Evolutionary conservation across 495 filamentous ascomycete species (phyloP).

Genomic region (Cercophora samala): DNA sequence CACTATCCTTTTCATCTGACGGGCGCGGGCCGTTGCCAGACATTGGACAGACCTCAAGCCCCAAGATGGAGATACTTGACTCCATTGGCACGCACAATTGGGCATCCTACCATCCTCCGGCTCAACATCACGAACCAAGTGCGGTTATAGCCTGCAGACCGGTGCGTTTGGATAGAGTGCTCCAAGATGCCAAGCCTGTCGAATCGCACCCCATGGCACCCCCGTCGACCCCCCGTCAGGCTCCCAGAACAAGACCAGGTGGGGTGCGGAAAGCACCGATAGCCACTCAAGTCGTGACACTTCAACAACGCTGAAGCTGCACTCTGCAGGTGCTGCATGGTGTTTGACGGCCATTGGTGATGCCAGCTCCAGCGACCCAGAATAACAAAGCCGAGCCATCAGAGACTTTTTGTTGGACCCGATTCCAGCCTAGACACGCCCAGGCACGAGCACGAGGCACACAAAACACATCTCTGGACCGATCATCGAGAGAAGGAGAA

Average conservation of each 20-base stretch:
- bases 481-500: too few relatives aligned
- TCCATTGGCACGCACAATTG: background rate
- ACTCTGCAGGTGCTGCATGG: constrained; percentile 31
- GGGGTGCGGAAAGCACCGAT: constrained; percentile 24
- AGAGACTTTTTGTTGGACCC: background rate
- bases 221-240: constrained; percentile 22
- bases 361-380: constrained; percentile 15
- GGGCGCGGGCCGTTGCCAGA: constrained; percentile 1
- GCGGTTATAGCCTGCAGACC: constrained; percentile 23
- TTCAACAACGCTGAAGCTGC: constrained; percentile 32
- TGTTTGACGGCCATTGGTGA: constrained; percentile 23
- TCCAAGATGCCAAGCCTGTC: constrained; percentile 16
- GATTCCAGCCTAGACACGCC: constrained; percentile 14
- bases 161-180: constrained; percentile 13
- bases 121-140: constrained; percentile 3
- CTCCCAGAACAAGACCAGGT: constrained; percentile 26
- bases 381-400: constrained; percentile 6
- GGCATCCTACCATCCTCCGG: background rate
- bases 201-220: constrained; percentile 8
- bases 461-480: background rate
- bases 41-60: background rate
- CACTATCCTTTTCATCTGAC: too few relatives aligned
- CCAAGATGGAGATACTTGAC: background rate
- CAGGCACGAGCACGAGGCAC: constrained; percentile 2
- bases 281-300: constrained; percentile 36